Conservation (phyloP, 1,284 basidiomycete genomes). For the Chondrostereum purpureum region DNA sequence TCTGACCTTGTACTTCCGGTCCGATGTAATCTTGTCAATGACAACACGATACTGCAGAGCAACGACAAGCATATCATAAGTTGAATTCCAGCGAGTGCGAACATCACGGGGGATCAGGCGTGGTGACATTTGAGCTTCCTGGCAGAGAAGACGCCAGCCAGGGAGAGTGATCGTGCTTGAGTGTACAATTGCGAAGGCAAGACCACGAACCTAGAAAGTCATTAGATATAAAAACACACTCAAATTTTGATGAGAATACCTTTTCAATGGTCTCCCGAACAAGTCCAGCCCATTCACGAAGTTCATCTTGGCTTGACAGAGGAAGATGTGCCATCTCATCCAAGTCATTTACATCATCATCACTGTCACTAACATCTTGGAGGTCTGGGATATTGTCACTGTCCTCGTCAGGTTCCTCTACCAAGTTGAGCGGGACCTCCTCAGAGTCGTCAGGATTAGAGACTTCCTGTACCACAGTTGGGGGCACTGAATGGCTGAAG, state of each 20-base stretch:
- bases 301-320: too few species aligned
- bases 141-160: conserved; percentile 18
- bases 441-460: too few species aligned
- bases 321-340: neutral
- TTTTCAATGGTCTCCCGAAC: conserved; percentile 9
- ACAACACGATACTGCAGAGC: conserved; percentile 12
- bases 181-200: conserved; percentile 22
- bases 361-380: neutral
- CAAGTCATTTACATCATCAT: neutral
- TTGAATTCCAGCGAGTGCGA: conserved; percentile 19
- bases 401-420: conserved; percentile 3
- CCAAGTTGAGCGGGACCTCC: too few species aligned
- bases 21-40: conserved; percentile 8
- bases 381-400: neutral
- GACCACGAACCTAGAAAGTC: conserved; percentile 22
- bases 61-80: conserved; percentile 22
- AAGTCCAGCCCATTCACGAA: conserved; percentile 5
- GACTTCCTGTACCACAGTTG: too few species aligned
- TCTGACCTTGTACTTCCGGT: conserved; percentile 7
- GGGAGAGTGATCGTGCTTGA: conserved; percentile 27
- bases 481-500: conserved; percentile 10
- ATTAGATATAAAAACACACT: neutral
- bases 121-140: conserved; percentile 13
- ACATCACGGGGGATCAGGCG: conserved; percentile 15
- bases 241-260: neutral